Conservation (phyloP, 495 filamentous ascomycete species). For the Immersiella caudata region DNA sequence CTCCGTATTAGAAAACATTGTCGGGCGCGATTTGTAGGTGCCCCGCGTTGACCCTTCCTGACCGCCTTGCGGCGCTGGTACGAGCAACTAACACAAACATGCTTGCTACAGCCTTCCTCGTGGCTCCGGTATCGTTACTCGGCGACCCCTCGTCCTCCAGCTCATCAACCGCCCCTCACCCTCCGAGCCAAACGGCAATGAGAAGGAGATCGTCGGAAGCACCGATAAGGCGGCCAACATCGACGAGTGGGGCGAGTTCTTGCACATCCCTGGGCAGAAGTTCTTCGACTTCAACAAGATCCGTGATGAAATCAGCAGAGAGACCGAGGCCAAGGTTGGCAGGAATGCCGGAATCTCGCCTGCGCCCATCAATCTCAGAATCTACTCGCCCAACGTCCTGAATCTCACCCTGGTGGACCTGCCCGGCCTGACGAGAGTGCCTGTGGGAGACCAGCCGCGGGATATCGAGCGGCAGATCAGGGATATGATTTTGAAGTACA, state of each 20-base stretch:
- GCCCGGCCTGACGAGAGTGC: slow-evolving; percentile 96
- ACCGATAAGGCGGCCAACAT: slow-evolving; percentile 82
- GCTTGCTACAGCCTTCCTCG: slow-evolving; percentile 74
- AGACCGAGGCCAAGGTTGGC: slow-evolving; percentile 96
- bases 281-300: slow-evolving; percentile 99
- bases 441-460: slow-evolving; percentile 96
- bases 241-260: slow-evolving; percentile 98
- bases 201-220: slow-evolving; percentile 64
- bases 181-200: slow-evolving; percentile 72
- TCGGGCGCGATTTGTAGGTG: slow-evolving; percentile 95
- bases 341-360: slow-evolving; percentile 96
- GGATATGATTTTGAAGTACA: slow-evolving; percentile 99
- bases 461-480: slow-evolving; percentile 97
- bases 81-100: slow-evolving; percentile 20
- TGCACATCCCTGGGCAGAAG: slow-evolving; percentile 97
- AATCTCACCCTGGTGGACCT: slow-evolving; percentile 97
- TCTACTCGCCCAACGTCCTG: slow-evolving; percentile 97
- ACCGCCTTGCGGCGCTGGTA: slow-evolving; percentile 14
- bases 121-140: slow-evolving; percentile 96
- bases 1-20: slow-evolving; percentile 99
- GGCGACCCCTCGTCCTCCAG: slow-evolving; percentile 94
- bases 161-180: slow-evolving; percentile 82
- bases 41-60: slow-evolving; percentile 15
- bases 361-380: slow-evolving; percentile 92
- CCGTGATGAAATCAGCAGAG: slow-evolving; percentile 93